Base-by-base conservation (phyloP, 192 early-diverging fungal species). In the Rhizoclosmatium globosum region DNA sequence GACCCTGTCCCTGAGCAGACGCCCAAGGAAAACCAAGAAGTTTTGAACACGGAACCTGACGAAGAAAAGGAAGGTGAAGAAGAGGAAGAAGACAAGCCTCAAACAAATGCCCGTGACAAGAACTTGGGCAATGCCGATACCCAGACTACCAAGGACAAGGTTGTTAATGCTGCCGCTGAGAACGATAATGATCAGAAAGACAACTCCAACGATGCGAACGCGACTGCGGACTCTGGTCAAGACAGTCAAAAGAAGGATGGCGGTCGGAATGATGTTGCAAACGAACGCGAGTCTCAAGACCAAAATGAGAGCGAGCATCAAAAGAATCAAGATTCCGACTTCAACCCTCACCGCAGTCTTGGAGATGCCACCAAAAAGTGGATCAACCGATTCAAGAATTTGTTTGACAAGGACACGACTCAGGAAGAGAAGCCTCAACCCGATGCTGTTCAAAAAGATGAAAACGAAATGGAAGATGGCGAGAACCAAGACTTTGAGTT, bases 311-410 rank as follows among this genome's bases (percentile, higher is more conserved):
- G 47, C 59, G 43, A 71, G 50, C 68, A 78, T 11, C 53, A 71
- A 74, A 85, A 82, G 67, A 67, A 79, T 19, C 39, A 67, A 13
- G 59, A 77, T 17, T 53, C 64, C 2, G 88, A 95, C 62, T 87
- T 89, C 57, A 96, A 98, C 80, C 95, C 97, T 38, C 92, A 94
- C 80, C 89, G 96, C 58, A 96, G 93, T 59, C 81, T 99, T 45
- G 98, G 96, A 23, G 95, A 98, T 79, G 95, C 96, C 17, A 84
- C 96, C 65, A 93, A 97, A 82, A 94, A 94, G 80, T 99, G 97
- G 97, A 93, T 92, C 82, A 91, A 94, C 41, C 89, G 96, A 21
- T 83, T 99, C 38, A 87, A 94, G 64, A 86, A 92, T 77, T 80
- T 96, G 41, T 85, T 89, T 67, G 94, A 94, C 74, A 83, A 85